Conservation (phyloP, 345 rosid genomes). For the Gossypium sturtianum region DNA sequence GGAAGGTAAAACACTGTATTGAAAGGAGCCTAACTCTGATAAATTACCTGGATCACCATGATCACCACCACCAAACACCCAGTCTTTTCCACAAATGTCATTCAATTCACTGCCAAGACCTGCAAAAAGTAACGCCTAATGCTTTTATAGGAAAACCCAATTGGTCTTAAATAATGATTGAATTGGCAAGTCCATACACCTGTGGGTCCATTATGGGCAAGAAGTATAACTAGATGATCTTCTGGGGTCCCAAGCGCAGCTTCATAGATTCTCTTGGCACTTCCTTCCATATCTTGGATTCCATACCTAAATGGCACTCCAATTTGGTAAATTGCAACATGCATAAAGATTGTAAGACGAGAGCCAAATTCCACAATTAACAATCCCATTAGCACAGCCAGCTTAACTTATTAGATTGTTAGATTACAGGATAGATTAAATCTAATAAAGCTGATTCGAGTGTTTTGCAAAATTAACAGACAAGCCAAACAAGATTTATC, state of each 20-base stretch:
- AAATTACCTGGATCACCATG: conserved; percentile 84
- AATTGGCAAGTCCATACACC: conserved; percentile 34
- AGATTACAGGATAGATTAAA: background rate
- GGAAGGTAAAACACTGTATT: background rate
- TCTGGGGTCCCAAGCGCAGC: conserved; percentile 60
- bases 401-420: background rate
- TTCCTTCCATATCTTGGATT: conserved; percentile 60
- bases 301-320: conserved; percentile 50
- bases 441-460: background rate
- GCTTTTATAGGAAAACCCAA: background rate
- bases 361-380: background rate
- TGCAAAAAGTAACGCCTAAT: conserved; percentile 23
- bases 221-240: conserved; percentile 68
- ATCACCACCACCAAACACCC: conserved; percentile 69
- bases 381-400: conserved; percentile 2
- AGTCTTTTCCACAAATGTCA: conserved; percentile 84
- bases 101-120: conserved; percentile 73
- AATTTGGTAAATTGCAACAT: conserved; percentile 3
- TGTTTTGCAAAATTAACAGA: background rate
- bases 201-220: conserved; percentile 86
- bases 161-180: conserved; percentile 6
- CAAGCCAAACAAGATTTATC: background rate
- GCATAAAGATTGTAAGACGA: background rate
- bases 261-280: conserved; percentile 50
- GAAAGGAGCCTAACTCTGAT: conserved; percentile 2